These are phyloP conservation scores for Sphaerulina populicola DNA, from an alignment of 2,329 filamentous ascomycete genomes.

Conservation along the genomic window DNA sequence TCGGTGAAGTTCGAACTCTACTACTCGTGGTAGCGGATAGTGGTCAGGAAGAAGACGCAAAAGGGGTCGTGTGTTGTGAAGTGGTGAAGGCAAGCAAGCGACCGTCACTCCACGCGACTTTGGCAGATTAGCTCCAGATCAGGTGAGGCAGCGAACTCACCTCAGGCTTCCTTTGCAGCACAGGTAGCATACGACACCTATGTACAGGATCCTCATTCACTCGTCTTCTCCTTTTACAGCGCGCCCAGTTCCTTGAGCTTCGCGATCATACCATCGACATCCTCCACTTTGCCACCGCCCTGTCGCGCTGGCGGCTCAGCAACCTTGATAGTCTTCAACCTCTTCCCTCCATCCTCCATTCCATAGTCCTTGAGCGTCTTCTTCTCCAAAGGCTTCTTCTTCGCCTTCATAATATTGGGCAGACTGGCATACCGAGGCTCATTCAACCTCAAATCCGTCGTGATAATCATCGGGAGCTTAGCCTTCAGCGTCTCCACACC, in stretches of 20 bases:
- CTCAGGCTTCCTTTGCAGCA: not conserved
- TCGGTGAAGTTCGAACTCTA: too few relatives aligned
- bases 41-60: not conserved
- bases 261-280: slow-evolving; percentile 86
- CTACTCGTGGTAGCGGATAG: not conserved
- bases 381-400: slow-evolving; percentile 99
- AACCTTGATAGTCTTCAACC: slow-evolving; percentile 86
- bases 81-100: not conserved
- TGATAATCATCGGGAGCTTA: slow-evolving; percentile 85
- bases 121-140: not conserved
- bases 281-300: slow-evolving; percentile 93
- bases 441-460: slow-evolving; percentile 88
- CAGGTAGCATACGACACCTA: slow-evolving; percentile 2
- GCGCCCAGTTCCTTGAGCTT: slow-evolving; percentile 96
- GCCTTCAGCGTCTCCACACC: slow-evolving; percentile 82
- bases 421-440: slow-evolving; percentile 90
- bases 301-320: slow-evolving; percentile 77
- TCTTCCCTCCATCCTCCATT: slow-evolving; percentile 62
- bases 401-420: slow-evolving; percentile 99
- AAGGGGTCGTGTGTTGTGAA: not conserved
- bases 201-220: slow-evolving; percentile 6
- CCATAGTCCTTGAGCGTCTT: slow-evolving; percentile 76
- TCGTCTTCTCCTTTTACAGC: slow-evolving; percentile 46
- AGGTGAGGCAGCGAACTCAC: slow-evolving; percentile 7
- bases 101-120: not conserved